Conservation (phyloP, 2,329 filamentous ascomycete species). For the Nannizzia gypsea region DNA sequence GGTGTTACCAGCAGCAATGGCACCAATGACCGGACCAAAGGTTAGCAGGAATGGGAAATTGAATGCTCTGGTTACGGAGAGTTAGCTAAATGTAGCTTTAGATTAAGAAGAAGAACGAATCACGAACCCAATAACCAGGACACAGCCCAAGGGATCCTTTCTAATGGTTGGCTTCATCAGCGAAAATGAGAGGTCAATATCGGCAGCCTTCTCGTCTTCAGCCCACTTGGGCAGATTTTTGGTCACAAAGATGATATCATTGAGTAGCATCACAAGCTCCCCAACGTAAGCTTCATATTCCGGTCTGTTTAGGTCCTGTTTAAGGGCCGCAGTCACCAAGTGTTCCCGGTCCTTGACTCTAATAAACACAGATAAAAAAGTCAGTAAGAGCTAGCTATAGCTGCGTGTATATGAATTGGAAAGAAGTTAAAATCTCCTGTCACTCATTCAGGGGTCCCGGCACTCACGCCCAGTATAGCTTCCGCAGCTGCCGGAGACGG, state of each 20-base stretch:
- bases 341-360: slow-evolving; percentile 62
- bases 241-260: slow-evolving; percentile 67
- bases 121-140: slow-evolving; percentile 66
- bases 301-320: slow-evolving; percentile 67
- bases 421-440: not conserved
- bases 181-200: slow-evolving; percentile 57
- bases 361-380: slow-evolving; percentile 7
- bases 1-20: slow-evolving; percentile 85
- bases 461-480: slow-evolving; percentile 76
- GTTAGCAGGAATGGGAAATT: slow-evolving; percentile 85
- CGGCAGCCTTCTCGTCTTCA: slow-evolving; percentile 63
- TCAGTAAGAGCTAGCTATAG: not conserved
- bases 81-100: slow-evolving; percentile 1
- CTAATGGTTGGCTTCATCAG: slow-evolving; percentile 62
- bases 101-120: not conserved
- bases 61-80: slow-evolving; percentile 49
- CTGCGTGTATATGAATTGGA: not conserved
- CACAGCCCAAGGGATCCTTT: slow-evolving; percentile 76
- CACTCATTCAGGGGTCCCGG: not conserved
- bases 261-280: slow-evolving; percentile 68
- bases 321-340: slow-evolving; percentile 61
- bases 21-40: slow-evolving; percentile 68
- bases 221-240: slow-evolving; percentile 70
- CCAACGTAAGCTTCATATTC: slow-evolving; percentile 59
- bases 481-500: slow-evolving; percentile 73